Evolutionary conservation across 768 basidiomycete species (phyloP).

Genomic region (Postia placenta): DNA sequence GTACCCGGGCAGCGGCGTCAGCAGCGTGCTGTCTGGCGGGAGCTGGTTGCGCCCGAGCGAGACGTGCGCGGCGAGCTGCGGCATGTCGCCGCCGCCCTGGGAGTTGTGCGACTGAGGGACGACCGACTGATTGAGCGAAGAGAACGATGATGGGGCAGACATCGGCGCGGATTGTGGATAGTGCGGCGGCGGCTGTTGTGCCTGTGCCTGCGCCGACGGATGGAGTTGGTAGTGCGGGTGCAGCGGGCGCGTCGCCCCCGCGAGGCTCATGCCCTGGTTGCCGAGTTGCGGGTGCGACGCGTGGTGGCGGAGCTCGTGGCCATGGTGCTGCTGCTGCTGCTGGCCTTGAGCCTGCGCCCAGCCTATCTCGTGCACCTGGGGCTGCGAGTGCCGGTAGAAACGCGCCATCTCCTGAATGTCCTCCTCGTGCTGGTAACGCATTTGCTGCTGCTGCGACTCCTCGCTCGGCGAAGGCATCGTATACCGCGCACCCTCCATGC

Average conservation of each 20-base stretch:
- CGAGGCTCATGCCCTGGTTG: not conserved
- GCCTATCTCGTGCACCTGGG: not conserved
- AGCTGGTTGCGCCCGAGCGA: slow-evolving; percentile 50
- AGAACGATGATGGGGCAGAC: slow-evolving; percentile 12
- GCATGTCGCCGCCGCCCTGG: not conserved
- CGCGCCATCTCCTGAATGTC: slow-evolving; percentile 7
- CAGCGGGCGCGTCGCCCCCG: slow-evolving; percentile 1
- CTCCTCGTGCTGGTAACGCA: slow-evolving; percentile 10
- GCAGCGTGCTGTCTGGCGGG: slow-evolving; percentile 48
- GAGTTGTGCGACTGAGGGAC: slow-evolving; percentile 2
- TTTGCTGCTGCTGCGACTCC: not conserved
- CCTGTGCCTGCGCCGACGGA: not conserved
- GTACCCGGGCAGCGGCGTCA: slow-evolving; percentile 62
- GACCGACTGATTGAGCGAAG: slow-evolving; percentile 9
- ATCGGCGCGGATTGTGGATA: slow-evolving; percentile 1
- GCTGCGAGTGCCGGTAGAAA: slow-evolving; percentile 8
- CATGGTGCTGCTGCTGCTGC: slow-evolving; percentile 2
- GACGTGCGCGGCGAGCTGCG: slow-evolving; percentile 16
- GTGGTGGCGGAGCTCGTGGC: slow-evolving; percentile 8
- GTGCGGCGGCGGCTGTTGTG: not conserved
- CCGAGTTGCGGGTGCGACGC: not conserved
- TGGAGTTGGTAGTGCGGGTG: slow-evolving; percentile 3
- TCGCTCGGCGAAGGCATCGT: slow-evolving; percentile 11
- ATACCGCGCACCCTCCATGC: slow-evolving; percentile 9
- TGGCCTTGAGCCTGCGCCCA: slow-evolving; percentile 2